Base-by-base conservation (phyloP, 768 basidiomycete species). In the Mycena floridula region DNA sequence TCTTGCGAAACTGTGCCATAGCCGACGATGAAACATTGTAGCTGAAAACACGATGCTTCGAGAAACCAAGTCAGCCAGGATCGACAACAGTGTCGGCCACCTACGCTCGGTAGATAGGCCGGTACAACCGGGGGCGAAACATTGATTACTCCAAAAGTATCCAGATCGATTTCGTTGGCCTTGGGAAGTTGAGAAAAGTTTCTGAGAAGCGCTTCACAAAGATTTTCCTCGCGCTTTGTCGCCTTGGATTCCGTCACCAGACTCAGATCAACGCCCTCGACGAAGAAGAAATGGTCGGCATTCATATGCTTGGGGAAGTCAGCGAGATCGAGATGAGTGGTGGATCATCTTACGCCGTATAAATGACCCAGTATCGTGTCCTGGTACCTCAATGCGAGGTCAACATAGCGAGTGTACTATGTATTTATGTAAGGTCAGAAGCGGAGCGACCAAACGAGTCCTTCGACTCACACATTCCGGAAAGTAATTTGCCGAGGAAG, bases 291-390 rank as follows among this genome's bases (percentile, higher is more conserved):
- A 64, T 83, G 81, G 66, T 94, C 90, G 15, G 78, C 75, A 61
- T 93, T 91, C 86, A 85, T 85, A 61, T 91, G 84, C 81, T 85
- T 47, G n/a, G n/a, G 25, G 47, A 35, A 32, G 38, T 56, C 64
- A 56, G 61, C 46, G 52, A 62, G 27, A 25, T 39, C 13, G n/a
- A 13, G 18, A 3, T 22, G 15, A 38, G 8, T 40, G 36, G 23
- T 26, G 35, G 43, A 41, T 27, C 32, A 54, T 67, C 83, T 61
- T 67, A 88, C 89, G 60, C 86, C 90, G 51, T 72, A 93, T 25
- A 93, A 63, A 63, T 90, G 88, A 2, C 90, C 91, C 27, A 94
- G 67, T 51, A 94, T 85, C 7, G 87, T 89, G 57, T 92, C 90
- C 58, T 92, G 90, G 63, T 76, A 94, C 46, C 85, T 68, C 47